These are phyloP conservation scores for Didymella arachidicola DNA, from an alignment of 2,329 filamentous ascomycete species.

Conservation along the genomic window DNA sequence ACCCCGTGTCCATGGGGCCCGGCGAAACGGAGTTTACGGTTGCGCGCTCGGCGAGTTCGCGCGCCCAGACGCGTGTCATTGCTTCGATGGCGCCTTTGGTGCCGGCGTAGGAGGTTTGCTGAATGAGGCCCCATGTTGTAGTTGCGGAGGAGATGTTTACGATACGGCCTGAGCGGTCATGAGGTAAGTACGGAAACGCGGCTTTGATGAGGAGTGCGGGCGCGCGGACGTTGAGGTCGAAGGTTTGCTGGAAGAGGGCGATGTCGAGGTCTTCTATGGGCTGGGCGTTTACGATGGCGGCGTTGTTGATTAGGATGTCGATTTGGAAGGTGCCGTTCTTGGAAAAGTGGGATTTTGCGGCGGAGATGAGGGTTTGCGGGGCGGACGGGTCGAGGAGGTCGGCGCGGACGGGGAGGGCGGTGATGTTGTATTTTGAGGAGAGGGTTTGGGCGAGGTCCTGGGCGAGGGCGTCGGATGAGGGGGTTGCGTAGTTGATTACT, in stretches of 20 bases:
- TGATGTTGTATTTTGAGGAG: conserved; percentile 62
- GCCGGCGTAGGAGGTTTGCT: conserved; percentile 67
- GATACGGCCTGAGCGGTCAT: conserved; percentile 68
- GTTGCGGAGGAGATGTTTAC: conserved; percentile 66
- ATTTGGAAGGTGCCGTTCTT: conserved; percentile 64
- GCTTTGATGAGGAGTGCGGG: conserved; percentile 74
- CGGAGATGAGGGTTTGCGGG: conserved; percentile 64
- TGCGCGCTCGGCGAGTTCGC: conserved; percentile 64
- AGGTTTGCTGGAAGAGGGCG: conserved; percentile 16
- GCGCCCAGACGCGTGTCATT: conserved; percentile 68
- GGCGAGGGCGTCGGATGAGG: conserved; percentile 60
- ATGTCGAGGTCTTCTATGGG: conserved; percentile 16
- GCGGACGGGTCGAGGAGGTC: conserved; percentile 69
- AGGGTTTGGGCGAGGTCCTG: conserved; percentile 62
- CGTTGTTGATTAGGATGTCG: conserved; percentile 83
- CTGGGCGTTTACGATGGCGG: conserved; percentile 29
- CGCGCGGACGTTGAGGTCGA: conserved; percentile 28
- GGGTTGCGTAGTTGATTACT: conserved; percentile 72
- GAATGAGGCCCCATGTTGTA: conserved; percentile 61
- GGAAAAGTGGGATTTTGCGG: conserved; percentile 63
- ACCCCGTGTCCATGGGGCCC: conserved; percentile 60
- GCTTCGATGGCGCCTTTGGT: conserved; percentile 70
- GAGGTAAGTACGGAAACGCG: conserved; percentile 69
- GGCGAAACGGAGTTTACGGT: conserved; percentile 70
- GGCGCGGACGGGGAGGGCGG: conserved; percentile 68